These are phyloP conservation scores for Aureobasidium mangrovei DNA, from an alignment of 2,329 filamentous ascomycete species.

Conservation along the genomic window DNA sequence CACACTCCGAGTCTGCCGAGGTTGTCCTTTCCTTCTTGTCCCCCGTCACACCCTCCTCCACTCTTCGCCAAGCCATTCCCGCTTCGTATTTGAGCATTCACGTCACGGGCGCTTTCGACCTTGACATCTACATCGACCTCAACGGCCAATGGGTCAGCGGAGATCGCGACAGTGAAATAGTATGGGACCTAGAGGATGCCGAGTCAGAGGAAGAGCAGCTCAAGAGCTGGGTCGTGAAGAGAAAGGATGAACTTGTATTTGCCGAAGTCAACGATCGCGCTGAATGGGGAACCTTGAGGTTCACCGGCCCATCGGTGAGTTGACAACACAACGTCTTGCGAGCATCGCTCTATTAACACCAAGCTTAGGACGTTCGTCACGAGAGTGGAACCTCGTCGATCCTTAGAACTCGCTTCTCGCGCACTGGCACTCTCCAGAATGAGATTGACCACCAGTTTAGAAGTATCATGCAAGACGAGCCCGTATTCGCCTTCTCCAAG, in stretches of 20 bases:
- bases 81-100: slow-evolving; percentile 67
- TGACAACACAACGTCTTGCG: neutral
- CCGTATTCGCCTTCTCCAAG: slow-evolving; percentile 43
- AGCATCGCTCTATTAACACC: slow-evolving; percentile 40
- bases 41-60: slow-evolving; percentile 73
- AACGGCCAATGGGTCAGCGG: slow-evolving; percentile 71
- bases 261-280: slow-evolving; percentile 65
- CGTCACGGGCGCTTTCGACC: slow-evolving; percentile 54
- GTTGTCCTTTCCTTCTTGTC: slow-evolving; percentile 61
- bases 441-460: slow-evolving; percentile 43
- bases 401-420: slow-evolving; percentile 61
- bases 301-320: slow-evolving; percentile 52
- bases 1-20: slow-evolving; percentile 36
- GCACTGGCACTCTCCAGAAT: slow-evolving; percentile 55
- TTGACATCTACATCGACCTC: slow-evolving; percentile 40
- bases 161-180: slow-evolving; percentile 57
- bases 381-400: slow-evolving; percentile 60
- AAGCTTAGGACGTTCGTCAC: slow-evolving; percentile 48
- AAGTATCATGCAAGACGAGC: slow-evolving; percentile 41
- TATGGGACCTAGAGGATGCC: slow-evolving; percentile 52
- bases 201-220: slow-evolving; percentile 27
- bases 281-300: slow-evolving; percentile 77
- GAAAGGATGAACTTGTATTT: slow-evolving; percentile 56
- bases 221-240: slow-evolving; percentile 60
- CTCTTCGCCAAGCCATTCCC: slow-evolving; percentile 71